Evolutionary conservation across 768 basidiomycete species (phyloP).

Genomic region (Suillus brevipes): DNA sequence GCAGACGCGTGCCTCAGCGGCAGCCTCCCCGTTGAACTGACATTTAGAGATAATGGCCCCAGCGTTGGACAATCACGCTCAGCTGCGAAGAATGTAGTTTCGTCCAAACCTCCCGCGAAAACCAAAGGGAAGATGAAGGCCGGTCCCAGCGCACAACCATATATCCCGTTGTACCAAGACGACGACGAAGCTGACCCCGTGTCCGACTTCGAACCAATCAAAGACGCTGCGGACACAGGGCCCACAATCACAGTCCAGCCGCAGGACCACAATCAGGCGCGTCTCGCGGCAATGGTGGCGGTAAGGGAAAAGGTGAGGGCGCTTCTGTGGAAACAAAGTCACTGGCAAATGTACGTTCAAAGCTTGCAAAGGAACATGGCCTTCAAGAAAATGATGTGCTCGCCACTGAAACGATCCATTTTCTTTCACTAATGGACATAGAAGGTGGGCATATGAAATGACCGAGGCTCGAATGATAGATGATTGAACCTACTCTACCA

Average conservation of each 20-base stretch:
- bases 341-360: not conserved
- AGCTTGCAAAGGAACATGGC: slow-evolving; percentile 4
- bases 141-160: not conserved
- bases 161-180: slow-evolving; percentile 20
- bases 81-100: slow-evolving; percentile 13
- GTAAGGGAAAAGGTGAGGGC: not conserved
- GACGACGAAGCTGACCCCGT: slow-evolving; percentile 30
- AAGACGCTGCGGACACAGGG: slow-evolving; percentile 11
- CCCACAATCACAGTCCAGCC: slow-evolving; percentile 3
- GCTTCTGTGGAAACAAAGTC: not conserved
- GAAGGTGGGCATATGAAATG: not conserved
- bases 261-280: not conserved
- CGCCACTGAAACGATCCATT: not conserved
- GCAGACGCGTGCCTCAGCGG: slow-evolving; percentile 25
- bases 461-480: not conserved
- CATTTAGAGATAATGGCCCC: slow-evolving; percentile 29
- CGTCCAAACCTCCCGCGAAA: slow-evolving; percentile 9
- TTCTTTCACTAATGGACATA: slow-evolving; percentile 1
- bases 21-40: slow-evolving; percentile 19
- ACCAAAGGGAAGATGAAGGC: slow-evolving; percentile 26
- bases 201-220: slow-evolving; percentile 19
- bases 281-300: not conserved
- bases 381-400: not conserved
- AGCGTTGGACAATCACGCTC: slow-evolving; percentile 9
- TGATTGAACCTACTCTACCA: not conserved